These are phyloP conservation scores for Yarrowia sp. DNA, from an alignment of 805 yeast species.

Conservation along the genomic window DNA sequence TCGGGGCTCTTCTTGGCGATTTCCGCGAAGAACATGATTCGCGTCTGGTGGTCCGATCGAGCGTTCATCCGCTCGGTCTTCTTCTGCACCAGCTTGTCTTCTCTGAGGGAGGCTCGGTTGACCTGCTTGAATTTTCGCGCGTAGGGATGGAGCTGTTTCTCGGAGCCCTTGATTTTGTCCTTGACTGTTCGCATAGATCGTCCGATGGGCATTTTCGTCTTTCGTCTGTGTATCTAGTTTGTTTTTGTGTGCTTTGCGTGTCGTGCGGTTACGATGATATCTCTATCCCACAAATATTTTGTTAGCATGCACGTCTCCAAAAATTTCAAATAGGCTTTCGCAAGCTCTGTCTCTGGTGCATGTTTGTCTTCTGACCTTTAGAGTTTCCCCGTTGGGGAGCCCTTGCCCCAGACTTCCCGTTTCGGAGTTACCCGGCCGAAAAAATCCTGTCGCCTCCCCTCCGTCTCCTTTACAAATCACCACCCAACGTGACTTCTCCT, in stretches of 20 bases:
- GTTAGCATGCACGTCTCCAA: constrained; percentile 2
- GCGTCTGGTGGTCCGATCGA: constrained; percentile 43
- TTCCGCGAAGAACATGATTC: constrained; percentile 60
- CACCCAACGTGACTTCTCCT: constrained; percentile 16
- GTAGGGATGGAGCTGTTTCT: constrained; percentile 71
- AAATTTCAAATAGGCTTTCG: constrained; percentile 8
- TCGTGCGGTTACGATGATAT: neutral
- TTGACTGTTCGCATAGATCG: constrained; percentile 65
- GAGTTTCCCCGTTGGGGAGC: constrained; percentile 1
- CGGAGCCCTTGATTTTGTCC: constrained; percentile 55
- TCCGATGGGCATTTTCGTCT: constrained; percentile 57
- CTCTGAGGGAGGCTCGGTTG: constrained; percentile 83
- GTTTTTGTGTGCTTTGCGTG: neutral
- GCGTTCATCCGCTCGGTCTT: constrained; percentile 57
- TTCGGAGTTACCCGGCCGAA: constrained; percentile 12
- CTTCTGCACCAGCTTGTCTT: constrained; percentile 60
- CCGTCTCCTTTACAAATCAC: neutral
- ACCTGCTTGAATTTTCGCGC: constrained; percentile 86
- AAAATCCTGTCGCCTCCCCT: constrained; percentile 3
- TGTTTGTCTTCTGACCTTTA: too few species aligned
- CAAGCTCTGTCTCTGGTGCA: too few species aligned
- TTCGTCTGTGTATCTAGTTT: neutral
- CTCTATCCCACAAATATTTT: neutral
- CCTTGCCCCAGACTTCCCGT: neutral
- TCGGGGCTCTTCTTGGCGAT: constrained; percentile 45